Conservation (phyloP, 2,329 filamentous ascomycete species). For the Calcarisporium arbuscula region DNA sequence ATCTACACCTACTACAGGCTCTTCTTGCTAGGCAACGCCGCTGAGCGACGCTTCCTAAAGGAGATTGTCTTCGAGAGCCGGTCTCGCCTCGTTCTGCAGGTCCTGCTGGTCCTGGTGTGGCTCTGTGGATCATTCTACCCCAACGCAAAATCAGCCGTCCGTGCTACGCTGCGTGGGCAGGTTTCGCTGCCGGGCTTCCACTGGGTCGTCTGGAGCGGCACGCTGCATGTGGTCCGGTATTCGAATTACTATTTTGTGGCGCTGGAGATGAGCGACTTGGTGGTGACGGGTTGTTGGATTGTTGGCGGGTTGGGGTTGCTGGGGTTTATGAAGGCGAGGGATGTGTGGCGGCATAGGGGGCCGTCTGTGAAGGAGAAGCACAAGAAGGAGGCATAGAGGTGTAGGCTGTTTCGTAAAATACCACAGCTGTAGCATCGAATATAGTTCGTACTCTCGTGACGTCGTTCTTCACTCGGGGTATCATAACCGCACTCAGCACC, state of each 20-base stretch:
- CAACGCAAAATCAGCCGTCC: constrained; percentile 1
- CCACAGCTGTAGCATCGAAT: too few species aligned
- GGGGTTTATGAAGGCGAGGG: constrained; percentile 3
- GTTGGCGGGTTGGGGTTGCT: constrained; percentile 18
- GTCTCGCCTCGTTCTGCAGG: constrained; percentile 11
- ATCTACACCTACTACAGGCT: constrained; percentile 18
- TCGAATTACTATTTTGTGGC: constrained; percentile 31
- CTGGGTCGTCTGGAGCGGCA: constrained; percentile 9
- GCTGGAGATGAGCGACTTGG: constrained; percentile 29
- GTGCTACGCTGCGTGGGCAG: constrained; percentile 2
- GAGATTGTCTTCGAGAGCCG: constrained; percentile 9
- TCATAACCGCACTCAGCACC: background rate
- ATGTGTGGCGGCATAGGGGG: background rate
- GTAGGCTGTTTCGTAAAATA: too few species aligned
- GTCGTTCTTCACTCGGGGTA: constrained; percentile 7
- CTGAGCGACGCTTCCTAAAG: constrained; percentile 7
- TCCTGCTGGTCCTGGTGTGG: constrained; percentile 14
- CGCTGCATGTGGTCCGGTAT: constrained; percentile 22
- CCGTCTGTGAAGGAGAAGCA: too few species aligned
- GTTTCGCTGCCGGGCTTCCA: constrained; percentile 9
- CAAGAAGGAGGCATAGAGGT: too few species aligned
- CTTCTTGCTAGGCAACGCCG: constrained; percentile 7
- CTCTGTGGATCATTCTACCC: constrained; percentile 9
- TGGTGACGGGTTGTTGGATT: constrained; percentile 18
- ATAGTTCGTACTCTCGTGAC: too few species aligned